Evolutionary conservation across 176 grass and related monocot species (phyloP), one percentile per base, ranked within the genome.

Genomic region (Oryza glumipatula): DNA sequence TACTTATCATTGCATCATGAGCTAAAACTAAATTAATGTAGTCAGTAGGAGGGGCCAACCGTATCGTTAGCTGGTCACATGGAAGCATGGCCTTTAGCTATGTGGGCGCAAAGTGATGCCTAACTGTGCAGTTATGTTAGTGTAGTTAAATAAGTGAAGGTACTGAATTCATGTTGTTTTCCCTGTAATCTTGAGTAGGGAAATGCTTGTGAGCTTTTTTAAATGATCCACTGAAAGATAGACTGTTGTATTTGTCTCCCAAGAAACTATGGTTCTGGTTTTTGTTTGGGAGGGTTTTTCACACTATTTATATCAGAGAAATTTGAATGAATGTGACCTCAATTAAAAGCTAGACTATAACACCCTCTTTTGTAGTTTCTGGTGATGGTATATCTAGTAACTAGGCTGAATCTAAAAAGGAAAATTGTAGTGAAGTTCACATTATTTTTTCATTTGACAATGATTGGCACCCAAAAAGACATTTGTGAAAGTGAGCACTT

Each of bases 401-500:
- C 22, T 0, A 19, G 68, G 52, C 23, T 6, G 41, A 39, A 22
- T 70, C 26, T 43, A n/a, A 13, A 46, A 80, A 77, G 3, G 16
- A 45, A 73, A 77, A 26, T 47, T 47, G 10, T 35, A 73, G 56
- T 80, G 9, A 68, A 68, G 36, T 86, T 73, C n/a, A 21, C 41
- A 78, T 45, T 63, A 0, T 45, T 63, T 78, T 60, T 5, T 45
- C 16, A 73, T 67, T 35, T 33, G 38, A 38, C 74, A 74, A 79
- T 86, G 84, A 86, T 90, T 90, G 69, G 30, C 79, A 83, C 47
- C 6, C 38, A 35, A 78, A n/a, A 86, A 86, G 63, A 13, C 86
- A 60, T 82, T 72, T 82, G n/a, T 74, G 79, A 78, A 90, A 60
- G 47, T 72, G 58, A 86, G 73, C 72, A 58, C 56, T 78, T 66